Percentiles rank a stretch among this genome's conserved stretches.
phyloP scores from a whole-genome alignment of 2,329 filamentous ascomycete genomes.

The Dothidotthia symphoricarpi region DNA sequence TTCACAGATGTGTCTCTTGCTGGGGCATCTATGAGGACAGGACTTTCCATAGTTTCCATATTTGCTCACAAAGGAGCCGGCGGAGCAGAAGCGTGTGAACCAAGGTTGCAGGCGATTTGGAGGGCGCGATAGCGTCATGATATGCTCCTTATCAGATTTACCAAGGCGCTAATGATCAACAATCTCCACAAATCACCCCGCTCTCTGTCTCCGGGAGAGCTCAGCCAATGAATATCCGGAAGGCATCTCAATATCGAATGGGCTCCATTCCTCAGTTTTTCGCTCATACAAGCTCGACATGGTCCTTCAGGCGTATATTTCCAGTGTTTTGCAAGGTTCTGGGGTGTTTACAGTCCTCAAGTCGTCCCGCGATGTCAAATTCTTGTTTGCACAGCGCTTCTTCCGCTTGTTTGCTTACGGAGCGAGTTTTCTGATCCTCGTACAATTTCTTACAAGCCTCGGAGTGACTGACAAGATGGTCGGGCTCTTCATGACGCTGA shows the following conservation, averaged over 20 bases:
- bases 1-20: not conserved
- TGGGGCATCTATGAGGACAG: too few relatives aligned
- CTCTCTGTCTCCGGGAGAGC: not conserved
- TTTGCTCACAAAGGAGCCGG: too few relatives aligned
- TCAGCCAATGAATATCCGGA: too few relatives aligned
- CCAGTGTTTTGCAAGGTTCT: not conserved
- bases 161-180: not conserved
- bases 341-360: constrained; percentile 5
- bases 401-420: constrained; percentile 29
- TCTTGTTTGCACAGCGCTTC: constrained; percentile 22
- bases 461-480: constrained; percentile 19
- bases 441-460: constrained; percentile 19
- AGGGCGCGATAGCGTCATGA: not conserved
- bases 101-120: too few relatives aligned
- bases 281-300: not conserved
- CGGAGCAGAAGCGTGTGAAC: too few relatives aligned
- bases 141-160: constrained; percentile 1
- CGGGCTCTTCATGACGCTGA: constrained; percentile 31
- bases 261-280: too few relatives aligned
- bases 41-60: too few relatives aligned
- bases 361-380: constrained; percentile 9
- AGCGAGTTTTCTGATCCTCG: constrained; percentile 20
- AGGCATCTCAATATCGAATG: too few relatives aligned
- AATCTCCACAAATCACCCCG: not conserved
- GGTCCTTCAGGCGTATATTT: not conserved